phyloP scores from a whole-genome alignment of 75 land plant genomes.

The Azolla pinnata region DNA sequence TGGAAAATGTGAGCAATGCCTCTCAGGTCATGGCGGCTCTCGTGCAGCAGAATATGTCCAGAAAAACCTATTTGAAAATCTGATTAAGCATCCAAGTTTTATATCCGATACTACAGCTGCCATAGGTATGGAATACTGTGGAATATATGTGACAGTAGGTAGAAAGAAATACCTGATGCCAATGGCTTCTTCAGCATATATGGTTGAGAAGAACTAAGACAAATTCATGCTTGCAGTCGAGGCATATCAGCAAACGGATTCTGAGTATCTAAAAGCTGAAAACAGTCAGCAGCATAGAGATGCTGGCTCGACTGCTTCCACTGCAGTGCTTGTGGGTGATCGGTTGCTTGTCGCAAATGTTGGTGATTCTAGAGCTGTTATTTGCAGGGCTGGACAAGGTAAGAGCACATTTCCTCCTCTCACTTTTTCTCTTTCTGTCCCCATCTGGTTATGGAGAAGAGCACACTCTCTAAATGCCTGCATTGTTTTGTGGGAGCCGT shows the following conservation, averaged over 20 bases:
- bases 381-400: slow-evolving; percentile 83
- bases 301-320: slow-evolving; percentile 97
- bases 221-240: too few relatives aligned
- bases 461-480: too few relatives aligned
- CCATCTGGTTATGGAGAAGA: too few relatives aligned
- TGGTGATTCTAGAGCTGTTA: slow-evolving; percentile 40
- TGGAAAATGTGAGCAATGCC: not conserved
- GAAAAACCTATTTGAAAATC: slow-evolving; percentile 62
- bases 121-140: slow-evolving; percentile 34
- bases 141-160: too few relatives aligned
- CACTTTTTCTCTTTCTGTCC: too few relatives aligned
- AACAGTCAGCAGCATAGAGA: slow-evolving; percentile 69
- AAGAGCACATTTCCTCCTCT: slow-evolving; percentile 1
- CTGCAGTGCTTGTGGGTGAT: slow-evolving; percentile 83
- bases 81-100: slow-evolving; percentile 60
- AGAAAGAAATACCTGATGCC: too few relatives aligned
- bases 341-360: slow-evolving; percentile 66
- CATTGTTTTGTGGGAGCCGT: too few relatives aligned
- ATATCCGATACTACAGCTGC: slow-evolving; percentile 61
- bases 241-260: slow-evolving; percentile 77
- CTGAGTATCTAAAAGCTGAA: slow-evolving; percentile 72
- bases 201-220: too few relatives aligned
- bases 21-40: slow-evolving; percentile 69
- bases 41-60: slow-evolving; percentile 75
- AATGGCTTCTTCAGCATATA: too few relatives aligned